Conservation (phyloP, 2,329 filamentous ascomycete genomes). For the Ascomycota sp. region DNA sequence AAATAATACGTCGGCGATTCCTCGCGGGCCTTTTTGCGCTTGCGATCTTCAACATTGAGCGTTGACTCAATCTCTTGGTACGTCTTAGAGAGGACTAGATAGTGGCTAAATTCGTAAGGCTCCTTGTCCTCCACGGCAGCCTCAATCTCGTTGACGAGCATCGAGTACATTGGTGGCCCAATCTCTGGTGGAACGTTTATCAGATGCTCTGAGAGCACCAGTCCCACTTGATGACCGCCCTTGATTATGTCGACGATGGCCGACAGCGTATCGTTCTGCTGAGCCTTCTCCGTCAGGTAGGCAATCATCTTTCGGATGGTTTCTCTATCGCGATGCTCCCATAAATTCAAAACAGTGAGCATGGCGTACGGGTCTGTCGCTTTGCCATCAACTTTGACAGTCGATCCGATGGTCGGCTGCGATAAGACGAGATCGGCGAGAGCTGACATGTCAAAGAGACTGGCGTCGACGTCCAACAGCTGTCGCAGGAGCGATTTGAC, state of each 20-base stretch:
- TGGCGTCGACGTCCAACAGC: conserved; percentile 73
- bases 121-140: conserved; percentile 79
- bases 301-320: conserved; percentile 48
- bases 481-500: conserved; percentile 79
- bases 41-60: conserved; percentile 41
- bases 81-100: conserved; percentile 78
- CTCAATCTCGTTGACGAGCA: conserved; percentile 80
- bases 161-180: conserved; percentile 80
- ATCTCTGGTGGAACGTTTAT: conserved; percentile 96
- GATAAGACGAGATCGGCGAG: conserved; percentile 72
- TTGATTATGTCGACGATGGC: conserved; percentile 35
- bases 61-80: conserved; percentile 75
- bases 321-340: conserved; percentile 56
- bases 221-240: conserved; percentile 43
- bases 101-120: conserved; percentile 84
- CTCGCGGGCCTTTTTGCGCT: conserved; percentile 45
- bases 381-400: conserved; percentile 91
- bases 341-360: conserved; percentile 67
- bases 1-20: conserved; percentile 61
- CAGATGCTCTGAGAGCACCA: conserved; percentile 79
- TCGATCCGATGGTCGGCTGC: conserved; percentile 76
- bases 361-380: conserved; percentile 86
- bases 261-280: conserved; percentile 32
- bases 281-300: conserved; percentile 45
- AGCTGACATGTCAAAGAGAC: conserved; percentile 70